Percentiles rank a stretch among this genome's conserved stretches.
Evolutionary conservation across 495 filamentous ascomycete genomes (phyloP).

Genomic region (Sporormia fimetaria): DNA sequence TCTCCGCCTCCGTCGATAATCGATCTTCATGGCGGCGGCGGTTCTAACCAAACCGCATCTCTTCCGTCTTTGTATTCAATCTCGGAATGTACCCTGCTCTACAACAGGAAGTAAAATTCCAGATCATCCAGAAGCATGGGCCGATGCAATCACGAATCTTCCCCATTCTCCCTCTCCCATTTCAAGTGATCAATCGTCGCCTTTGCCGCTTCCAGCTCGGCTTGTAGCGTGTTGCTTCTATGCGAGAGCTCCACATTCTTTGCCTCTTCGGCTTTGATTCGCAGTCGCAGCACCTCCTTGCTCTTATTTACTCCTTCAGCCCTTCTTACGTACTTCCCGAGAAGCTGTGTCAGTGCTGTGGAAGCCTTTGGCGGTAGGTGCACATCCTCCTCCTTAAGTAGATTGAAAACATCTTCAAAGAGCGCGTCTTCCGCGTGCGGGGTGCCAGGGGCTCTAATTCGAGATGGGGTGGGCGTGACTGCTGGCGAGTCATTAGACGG

Average conservation of each 20-base stretch:
- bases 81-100: no score
- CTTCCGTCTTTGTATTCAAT: no score
- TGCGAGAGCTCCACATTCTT: slow-evolving; percentile 43
- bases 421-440: slow-evolving; percentile 35
- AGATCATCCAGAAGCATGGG: no score
- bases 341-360: slow-evolving; percentile 29
- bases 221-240: slow-evolving; percentile 40
- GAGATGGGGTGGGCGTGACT: slow-evolving; percentile 42
- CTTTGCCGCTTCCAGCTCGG: slow-evolving; percentile 42
- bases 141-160: slow-evolving; percentile 7
- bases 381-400: slow-evolving; percentile 42
- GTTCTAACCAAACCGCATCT: no score
- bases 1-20: no score
- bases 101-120: no score
- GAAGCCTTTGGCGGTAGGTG: slow-evolving; percentile 31
- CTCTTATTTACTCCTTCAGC: slow-evolving; percentile 9
- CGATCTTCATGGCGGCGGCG: no score
- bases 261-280: slow-evolving; percentile 50
- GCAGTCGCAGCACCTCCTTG: slow-evolving; percentile 49
- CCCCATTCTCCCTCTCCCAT: slow-evolving; percentile 10
- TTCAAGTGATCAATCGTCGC: slow-evolving; percentile 23
- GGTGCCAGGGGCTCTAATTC: slow-evolving; percentile 30
- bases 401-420: slow-evolving; percentile 38
- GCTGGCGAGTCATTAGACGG: slow-evolving; percentile 22
- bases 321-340: slow-evolving; percentile 47